A percentile compares a stretch with the other conserved stretches of the same genome.
Conservation (phyloP, 108 stramenopile species). For the Licmophora abbreviata region DNA sequence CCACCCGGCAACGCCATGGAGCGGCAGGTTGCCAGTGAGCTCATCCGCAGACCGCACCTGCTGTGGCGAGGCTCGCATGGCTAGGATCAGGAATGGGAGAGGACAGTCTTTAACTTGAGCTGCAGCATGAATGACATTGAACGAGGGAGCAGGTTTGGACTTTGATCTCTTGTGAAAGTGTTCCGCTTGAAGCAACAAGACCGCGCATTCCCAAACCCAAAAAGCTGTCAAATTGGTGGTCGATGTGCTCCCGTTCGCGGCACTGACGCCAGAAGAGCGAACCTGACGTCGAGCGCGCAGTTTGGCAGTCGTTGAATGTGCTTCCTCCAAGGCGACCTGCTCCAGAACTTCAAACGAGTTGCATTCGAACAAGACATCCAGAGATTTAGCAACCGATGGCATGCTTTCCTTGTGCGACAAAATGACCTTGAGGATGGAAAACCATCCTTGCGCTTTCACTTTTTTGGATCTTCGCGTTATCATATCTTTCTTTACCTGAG, state of each 20-base stretch:
- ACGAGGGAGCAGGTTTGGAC: constrained; percentile 11
- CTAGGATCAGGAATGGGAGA: constrained; percentile 9
- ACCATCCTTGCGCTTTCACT: too few relatives aligned
- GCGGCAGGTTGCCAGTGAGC: constrained; percentile 5
- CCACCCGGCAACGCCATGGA: constrained; percentile 17
- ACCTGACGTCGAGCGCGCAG: constrained; percentile 3
- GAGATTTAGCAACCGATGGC: background rate
- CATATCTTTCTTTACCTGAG: constrained; percentile 1
- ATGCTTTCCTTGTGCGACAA: too few relatives aligned
- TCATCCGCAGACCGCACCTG: constrained; percentile 6
- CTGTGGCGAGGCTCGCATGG: constrained; percentile 8
- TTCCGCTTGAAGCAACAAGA: constrained; percentile 6
- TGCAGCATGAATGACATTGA: constrained; percentile 11
- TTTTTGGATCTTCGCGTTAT: background rate
- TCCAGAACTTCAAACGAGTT: constrained; percentile 18
- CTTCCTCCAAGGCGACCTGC: constrained; percentile 13
- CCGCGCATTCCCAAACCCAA: constrained; percentile 21
- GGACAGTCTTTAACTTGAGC: constrained; percentile 12
- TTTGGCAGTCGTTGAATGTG: constrained; percentile 6
- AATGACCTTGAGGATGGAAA: too few relatives aligned
- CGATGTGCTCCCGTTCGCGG: background rate
- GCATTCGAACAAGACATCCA: constrained; percentile 13
- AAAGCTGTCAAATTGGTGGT: constrained; percentile 9
- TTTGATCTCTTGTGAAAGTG: constrained; percentile 7
- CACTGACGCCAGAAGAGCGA: constrained; percentile 7